Percentiles rank a stretch among this genome's conserved stretches.
Conservation (phyloP, 75 land plant genomes). For the Selaginella moellendorffii region DNA sequence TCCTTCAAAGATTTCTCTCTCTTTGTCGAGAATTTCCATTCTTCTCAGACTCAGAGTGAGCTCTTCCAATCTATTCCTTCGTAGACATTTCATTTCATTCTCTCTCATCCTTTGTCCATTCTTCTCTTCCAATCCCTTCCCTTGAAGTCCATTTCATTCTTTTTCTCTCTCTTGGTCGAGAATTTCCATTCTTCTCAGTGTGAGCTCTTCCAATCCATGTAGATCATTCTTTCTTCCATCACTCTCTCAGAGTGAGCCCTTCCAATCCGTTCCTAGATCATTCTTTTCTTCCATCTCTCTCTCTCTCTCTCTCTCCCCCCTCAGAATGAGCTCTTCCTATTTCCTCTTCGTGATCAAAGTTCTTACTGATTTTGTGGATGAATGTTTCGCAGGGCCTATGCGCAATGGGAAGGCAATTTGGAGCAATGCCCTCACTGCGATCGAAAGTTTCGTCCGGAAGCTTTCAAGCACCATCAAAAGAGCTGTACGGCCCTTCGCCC, state of each 20-base stretch:
- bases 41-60: background rate
- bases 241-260: too few species aligned
- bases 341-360: background rate
- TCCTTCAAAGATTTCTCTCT: background rate
- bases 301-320: background rate
- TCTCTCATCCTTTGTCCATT: background rate
- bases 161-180: too few species aligned
- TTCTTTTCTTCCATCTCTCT: background rate
- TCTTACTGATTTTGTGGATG: background rate
- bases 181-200: too few species aligned
- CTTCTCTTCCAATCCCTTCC: too few species aligned
- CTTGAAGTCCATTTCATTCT: too few species aligned
- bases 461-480: constrained; percentile 2
- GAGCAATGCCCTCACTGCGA: constrained; percentile 3
- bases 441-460: background rate
- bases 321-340: background rate
- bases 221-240: too few species aligned
- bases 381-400: background rate
- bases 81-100: background rate
- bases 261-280: too few species aligned
- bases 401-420: background rate
- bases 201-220: too few species aligned
- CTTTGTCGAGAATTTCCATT: background rate
- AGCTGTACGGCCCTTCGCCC: background rate
- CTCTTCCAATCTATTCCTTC: background rate